Evolutionary conservation across 495 filamentous ascomycete species (phyloP), one percentile per base, ranked within the genome.

Genomic region (Evansstolkia leycettana): DNA sequence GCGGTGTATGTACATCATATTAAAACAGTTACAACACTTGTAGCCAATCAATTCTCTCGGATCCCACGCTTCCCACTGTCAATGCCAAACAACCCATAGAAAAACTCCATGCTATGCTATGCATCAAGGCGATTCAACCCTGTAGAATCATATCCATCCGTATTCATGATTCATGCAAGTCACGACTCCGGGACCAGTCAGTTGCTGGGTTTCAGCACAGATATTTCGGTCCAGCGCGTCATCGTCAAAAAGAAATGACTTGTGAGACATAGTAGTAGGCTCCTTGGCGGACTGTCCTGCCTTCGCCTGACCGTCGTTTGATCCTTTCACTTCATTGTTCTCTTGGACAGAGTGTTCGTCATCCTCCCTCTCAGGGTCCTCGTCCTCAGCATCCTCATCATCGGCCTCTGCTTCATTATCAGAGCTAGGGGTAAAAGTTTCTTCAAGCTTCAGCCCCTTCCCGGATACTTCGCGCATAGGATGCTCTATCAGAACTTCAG

Each of bases 361-460:
- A 2, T 39, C 27, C 14, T 31, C 29, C 5, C 17, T 9, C 9
- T n/a, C n/a, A 29, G 15, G 50, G 15, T 53, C 58, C 28, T 63
- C 62, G 9, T 65, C 61, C 9, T 62, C 63, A 10, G 50, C 61
- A 4, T 65, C 60, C 9, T 48, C 52, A 8, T 58, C 60, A 7
- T 67, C 67, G 2, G 52, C 42, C 9, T 48, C 51, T 10, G 68
- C 62, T 7, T 60, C 62, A 13, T 64, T 64, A 10, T 63, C 72
- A 0, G 72, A 67, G 5, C 72, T 68, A 9, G 84, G 84, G 20
- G 76, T 75, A 69, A 83, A 92, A 4, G 79, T 79, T 41, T 89
- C 84, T 60, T 88, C 84, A 10, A 92, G 62, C 48, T 88, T 92
- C 46, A 88, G 55, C 0, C 82, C 83, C 48, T 82, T 82, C 28